Evolutionary conservation across 805 yeast genomes (phyloP), one percentile per base, ranked within the genome.

Genomic region (Pichia exigua): DNA sequence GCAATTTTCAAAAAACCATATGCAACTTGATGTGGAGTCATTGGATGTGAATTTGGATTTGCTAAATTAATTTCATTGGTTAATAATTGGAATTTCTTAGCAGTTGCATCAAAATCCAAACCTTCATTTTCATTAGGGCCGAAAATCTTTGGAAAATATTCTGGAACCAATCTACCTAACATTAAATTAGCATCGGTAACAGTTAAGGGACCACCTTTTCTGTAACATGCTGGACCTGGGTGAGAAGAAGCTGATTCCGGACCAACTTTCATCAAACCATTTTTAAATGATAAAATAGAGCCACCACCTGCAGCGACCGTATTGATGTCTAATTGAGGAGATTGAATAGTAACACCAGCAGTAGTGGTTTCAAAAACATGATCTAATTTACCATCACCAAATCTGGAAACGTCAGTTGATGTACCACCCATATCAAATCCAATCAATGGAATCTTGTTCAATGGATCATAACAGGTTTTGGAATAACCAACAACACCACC

Each of bases 401-500:
- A 87, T 55, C 95, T 73, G 9, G 88, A 81, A 2, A 85, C 90
- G 68, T 87, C 95, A 1, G 95, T 87, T 1, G 92, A 84, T 1
- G 95, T 87, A 46, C 95, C 95, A 45, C 95, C 95, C 91, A 87
- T 86, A 65, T 87, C 95, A 57, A 87, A 85, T 0, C 94, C 94
- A 50, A 87, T 77, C 45, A 85, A 72, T 0, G 95, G 90, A 28
- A 76, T 74, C 9, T 69, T 66, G 49, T 76, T 76, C n/a, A 67
- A 61, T 1, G 69, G 66, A 54, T 79, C 74, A 63, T 75, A 88
- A 55, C 95, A 87, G 0, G 98, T 91, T 47, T 79, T 76, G 0
- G 96, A 87, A 59, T 82, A 87, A 0, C 97, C 98, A 40, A 91
- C 96, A 53, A 91, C 95, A 48, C 98, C 98, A 38, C 97, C 98